Evolutionary conservation across 139 green algal species (phyloP), one percentile per base, ranked within the genome.

Genomic region (Chlamydomonas schloesseri): DNA sequence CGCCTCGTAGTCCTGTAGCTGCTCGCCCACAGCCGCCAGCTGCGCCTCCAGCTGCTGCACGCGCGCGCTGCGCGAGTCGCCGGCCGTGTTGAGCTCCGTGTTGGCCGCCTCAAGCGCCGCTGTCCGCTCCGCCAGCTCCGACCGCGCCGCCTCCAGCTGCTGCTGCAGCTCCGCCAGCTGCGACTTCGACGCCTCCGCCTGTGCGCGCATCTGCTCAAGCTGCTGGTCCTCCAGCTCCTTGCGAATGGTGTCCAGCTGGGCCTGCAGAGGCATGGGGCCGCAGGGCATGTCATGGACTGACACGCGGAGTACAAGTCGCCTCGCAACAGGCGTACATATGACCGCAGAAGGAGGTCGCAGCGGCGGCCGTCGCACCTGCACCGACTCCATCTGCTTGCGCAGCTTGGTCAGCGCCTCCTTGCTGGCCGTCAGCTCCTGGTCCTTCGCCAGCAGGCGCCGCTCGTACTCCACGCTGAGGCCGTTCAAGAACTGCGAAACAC

Each of bases 391-490:
- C 73, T 90, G 42, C 42, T 57, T 79, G 36, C 89, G 76, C 67
- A 93, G 64, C 47, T 58, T 79, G 31, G 72, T 68, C 10, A 91
- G 29, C 28, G 77, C 65, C 68, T 93, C 88, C 64, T 91, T 78
- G 20, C 74, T 50, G 36, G 62, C 75, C 28, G 94, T 94, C 53
- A 96, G 70, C 75, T 97, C 94, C 18, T 95, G 91, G 71, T 98
- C 96, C 87, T 97, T 98, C 6, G 72, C 71, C 64, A 97, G 87
- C 81, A 98, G 90, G 18, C 94, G 89, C 73, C 94, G 93, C 88
- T 98, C 96, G 65, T 98, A 98, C 90, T 98, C 96, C 81, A 95
- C 86, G n/a, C 42, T 75, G 13, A 82, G 55, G 24, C 58, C 70
- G 58, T 71, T 76, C n/a, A 73, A 53, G 34, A 74, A 72, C 47